Percentiles rank a stretch among this genome's conserved stretches.
phyloP scores from a whole-genome alignment of 2,329 filamentous ascomycete species.

The Microsporum ferrugineum region DNA sequence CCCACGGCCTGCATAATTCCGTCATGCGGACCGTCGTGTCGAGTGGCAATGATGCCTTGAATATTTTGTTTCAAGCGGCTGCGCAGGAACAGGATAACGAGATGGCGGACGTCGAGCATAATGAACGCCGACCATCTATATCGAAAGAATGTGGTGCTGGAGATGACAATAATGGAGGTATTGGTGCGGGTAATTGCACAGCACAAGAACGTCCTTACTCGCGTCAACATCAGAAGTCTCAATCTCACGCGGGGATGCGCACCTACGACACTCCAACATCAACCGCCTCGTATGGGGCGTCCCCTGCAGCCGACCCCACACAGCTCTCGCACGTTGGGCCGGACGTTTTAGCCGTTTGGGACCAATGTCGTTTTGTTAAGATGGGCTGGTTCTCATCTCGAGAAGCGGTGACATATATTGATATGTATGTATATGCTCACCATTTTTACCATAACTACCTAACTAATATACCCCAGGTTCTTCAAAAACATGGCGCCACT shows the following conservation, averaged over 20 bases:
- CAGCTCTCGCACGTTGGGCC: constrained; percentile 21
- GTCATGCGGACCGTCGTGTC: constrained; percentile 42
- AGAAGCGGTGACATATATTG: constrained; percentile 44
- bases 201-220: constrained; percentile 14
- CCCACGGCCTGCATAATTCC: constrained; percentile 30
- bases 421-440: constrained; percentile 28
- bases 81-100: constrained; percentile 28
- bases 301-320: constrained; percentile 19
- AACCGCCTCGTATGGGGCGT: constrained; percentile 10
- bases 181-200: background rate
- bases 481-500: constrained; percentile 42
- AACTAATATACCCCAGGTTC: constrained; percentile 24
- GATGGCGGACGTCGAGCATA: constrained; percentile 6
- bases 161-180: background rate
- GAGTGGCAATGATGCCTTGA: constrained; percentile 43
- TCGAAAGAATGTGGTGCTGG: background rate
- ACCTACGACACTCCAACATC: constrained; percentile 27
- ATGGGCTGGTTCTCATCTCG: constrained; percentile 47
- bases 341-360: constrained; percentile 37
- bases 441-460: background rate
- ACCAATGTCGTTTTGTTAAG: constrained; percentile 42
- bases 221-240: constrained; percentile 16
- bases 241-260: constrained; percentile 15
- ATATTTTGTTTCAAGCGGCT: constrained; percentile 43
- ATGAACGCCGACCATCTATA: background rate